Conservation (phyloP, 768 basidiomycete species). For the Suillus lakei region DNA sequence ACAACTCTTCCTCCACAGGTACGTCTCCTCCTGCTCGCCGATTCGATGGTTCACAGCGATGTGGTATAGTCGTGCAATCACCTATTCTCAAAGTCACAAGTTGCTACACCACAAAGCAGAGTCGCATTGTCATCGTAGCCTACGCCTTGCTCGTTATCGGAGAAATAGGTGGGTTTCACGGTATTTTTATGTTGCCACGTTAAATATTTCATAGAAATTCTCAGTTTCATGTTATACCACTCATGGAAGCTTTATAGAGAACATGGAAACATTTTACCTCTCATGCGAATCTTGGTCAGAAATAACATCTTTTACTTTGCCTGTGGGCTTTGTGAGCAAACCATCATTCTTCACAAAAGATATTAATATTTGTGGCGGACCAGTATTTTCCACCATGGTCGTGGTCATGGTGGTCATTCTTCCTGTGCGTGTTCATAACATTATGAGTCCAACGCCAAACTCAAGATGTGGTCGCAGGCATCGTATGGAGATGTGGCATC, state of each 20-base stretch:
- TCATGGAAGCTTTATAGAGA: not conserved
- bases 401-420: not conserved
- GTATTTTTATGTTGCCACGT: not conserved
- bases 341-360: too few relatives aligned
- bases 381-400: not conserved
- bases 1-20: constrained; percentile 1
- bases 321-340: too few relatives aligned
- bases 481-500: not conserved
- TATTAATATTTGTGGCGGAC: too few relatives aligned
- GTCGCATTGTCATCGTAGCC: not conserved
- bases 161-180: not conserved
- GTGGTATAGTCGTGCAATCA: not conserved
- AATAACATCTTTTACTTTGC: not conserved
- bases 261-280: not conserved
- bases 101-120: not conserved
- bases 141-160: not conserved
- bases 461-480: not conserved
- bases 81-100: not conserved
- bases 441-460: not conserved
- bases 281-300: not conserved
- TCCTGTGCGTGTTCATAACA: not conserved
- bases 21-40: not conserved
- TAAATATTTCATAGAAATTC: not conserved
- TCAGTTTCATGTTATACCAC: not conserved
- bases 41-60: not conserved